These are phyloP conservation scores for Eimeria necatrix DNA, from an alignment of 169 alveolate genomes.

Conservation along the genomic window DNA sequence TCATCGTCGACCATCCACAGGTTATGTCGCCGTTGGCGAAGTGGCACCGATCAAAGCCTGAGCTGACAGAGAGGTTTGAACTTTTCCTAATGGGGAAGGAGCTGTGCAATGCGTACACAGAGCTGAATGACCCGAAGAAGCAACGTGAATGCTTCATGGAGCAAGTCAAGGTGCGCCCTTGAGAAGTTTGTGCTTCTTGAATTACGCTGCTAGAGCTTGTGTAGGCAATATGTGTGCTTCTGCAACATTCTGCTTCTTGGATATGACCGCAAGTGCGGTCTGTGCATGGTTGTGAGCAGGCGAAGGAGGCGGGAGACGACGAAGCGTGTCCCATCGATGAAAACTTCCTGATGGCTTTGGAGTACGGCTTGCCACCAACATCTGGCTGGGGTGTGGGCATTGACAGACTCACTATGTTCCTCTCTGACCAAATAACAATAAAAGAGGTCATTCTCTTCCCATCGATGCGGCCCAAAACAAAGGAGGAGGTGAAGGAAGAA, in stretches of 20 bases:
- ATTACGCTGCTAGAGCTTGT: not conserved
- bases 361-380: conserved; percentile 99
- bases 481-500: conserved; percentile 23
- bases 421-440: conserved; percentile 96
- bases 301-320: conserved; percentile 86
- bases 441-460: conserved; percentile 99
- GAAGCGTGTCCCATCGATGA: conserved; percentile 86
- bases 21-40: conserved; percentile 99
- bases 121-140: conserved; percentile 98
- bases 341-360: conserved; percentile 95
- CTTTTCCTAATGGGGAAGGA: conserved; percentile 98
- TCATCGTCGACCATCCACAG: conserved; percentile 99
- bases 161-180: conserved; percentile 91
- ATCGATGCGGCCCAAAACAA: conserved; percentile 92
- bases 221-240: not conserved
- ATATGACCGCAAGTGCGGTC: not conserved
- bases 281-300: conserved; percentile 48
- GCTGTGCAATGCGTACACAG: conserved; percentile 99
- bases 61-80: conserved; percentile 98
- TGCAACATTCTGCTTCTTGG: not conserved
- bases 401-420: conserved; percentile 98
- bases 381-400: conserved; percentile 99
- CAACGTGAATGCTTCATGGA: conserved; percentile 96
- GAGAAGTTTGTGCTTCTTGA: too few relatives aligned
- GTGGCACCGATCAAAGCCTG: conserved; percentile 95